phyloP scores from a whole-genome alignment of 1,284 basidiomycete species.

The Pseudozyma tsukubaensis region DNA sequence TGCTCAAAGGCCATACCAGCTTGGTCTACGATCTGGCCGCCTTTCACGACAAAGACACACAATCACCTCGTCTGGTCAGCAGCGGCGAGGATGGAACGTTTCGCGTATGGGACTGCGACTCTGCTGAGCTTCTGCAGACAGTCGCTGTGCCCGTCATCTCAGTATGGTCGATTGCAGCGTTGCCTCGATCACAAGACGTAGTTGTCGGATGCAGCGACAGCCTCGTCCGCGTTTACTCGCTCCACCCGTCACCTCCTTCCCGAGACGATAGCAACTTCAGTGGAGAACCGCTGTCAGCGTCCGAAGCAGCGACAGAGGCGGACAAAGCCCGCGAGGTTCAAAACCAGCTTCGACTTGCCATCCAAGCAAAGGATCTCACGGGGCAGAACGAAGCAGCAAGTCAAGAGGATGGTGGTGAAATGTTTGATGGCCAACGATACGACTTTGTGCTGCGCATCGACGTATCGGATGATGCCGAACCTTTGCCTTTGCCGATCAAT shows the following conservation, averaged over 20 bases:
- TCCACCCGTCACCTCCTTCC: not conserved
- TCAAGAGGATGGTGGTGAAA: conserved; percentile 1
- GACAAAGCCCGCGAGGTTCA: conserved; percentile 9
- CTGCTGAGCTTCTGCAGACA: conserved; percentile 18
- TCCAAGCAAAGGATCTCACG: conserved; percentile 7
- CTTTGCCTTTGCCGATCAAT: conserved; percentile 41
- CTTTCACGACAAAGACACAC: conserved; percentile 4
- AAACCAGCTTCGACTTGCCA: not conserved
- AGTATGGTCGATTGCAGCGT: conserved; percentile 42
- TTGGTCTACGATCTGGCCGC: conserved; percentile 42
- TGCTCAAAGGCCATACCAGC: conserved; percentile 36
- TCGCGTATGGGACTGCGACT: conserved; percentile 38
- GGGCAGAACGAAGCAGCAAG: not conserved
- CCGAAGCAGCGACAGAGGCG: conserved; percentile 13
- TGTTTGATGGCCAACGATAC: conserved; percentile 30
- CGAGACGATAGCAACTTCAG: conserved; percentile 12
- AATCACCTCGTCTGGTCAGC: conserved; percentile 18
- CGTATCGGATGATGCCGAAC: conserved; percentile 47
- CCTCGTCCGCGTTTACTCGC: conserved; percentile 46
- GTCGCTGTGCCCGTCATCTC: conserved; percentile 41
- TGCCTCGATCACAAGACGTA: conserved; percentile 40
- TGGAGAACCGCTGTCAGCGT: conserved; percentile 16
- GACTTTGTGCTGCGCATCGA: conserved; percentile 51
- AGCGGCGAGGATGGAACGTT: conserved; percentile 49
- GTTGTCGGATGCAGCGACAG: conserved; percentile 47